Evolutionary conservation across 805 yeast genomes (phyloP).

Genomic region (Maudiozyma bulderi): DNA sequence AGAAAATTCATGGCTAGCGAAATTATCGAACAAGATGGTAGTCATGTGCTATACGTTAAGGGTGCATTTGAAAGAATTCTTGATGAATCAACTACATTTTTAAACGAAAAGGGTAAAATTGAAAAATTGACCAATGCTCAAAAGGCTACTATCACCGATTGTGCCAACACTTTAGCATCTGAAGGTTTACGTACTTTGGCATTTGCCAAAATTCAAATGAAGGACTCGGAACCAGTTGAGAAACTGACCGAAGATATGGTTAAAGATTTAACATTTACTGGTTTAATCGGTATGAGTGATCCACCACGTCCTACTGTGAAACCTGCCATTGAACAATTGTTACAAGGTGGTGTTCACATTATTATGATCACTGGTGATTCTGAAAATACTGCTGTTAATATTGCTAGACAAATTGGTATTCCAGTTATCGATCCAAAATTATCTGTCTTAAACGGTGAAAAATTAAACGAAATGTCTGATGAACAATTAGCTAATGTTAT

Average conservation of each 20-base stretch:
- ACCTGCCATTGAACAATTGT: conserved; percentile 59
- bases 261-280: conserved; percentile 61
- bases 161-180: conserved; percentile 58
- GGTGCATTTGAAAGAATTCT: conserved; percentile 84
- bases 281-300: conserved; percentile 91
- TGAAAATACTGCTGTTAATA: conserved; percentile 75
- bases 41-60: conserved; percentile 57
- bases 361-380: conserved; percentile 97
- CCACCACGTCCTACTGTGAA: conserved; percentile 91
- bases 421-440: conserved; percentile 54
- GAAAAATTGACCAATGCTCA: conserved; percentile 48
- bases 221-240: conserved; percentile 20
- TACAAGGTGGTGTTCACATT: conserved; percentile 93
- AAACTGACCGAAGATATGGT: conserved; percentile 35
- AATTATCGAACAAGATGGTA: conserved; percentile 48
- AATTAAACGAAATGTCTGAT: conserved; percentile 63
- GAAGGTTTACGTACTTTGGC: conserved; percentile 84
- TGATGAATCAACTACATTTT: conserved; percentile 48
- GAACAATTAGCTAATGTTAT: conserved; percentile 67
- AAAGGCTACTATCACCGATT: conserved; percentile 38
- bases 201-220: conserved; percentile 47
- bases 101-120: conserved; percentile 48
- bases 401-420: conserved; percentile 86
- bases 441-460: conserved; percentile 78
- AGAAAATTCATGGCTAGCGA: conserved; percentile 89